Percentiles rank a stretch among this genome's conserved stretches.
phyloP scores from a whole-genome alignment of 768 basidiomycete genomes.

The Daedalea quercina region DNA sequence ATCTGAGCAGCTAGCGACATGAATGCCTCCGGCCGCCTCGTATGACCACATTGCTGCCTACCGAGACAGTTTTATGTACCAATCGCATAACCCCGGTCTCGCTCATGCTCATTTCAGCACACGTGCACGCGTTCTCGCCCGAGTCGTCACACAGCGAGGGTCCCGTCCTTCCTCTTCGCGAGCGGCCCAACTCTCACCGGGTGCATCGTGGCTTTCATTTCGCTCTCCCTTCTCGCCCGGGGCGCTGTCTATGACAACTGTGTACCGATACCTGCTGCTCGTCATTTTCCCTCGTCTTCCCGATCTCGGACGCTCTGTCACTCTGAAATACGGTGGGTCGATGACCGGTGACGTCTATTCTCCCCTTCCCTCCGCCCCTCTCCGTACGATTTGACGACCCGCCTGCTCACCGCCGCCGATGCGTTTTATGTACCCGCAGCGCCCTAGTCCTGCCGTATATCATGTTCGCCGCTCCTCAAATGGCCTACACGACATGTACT shows the following conservation, averaged over 20 bases:
- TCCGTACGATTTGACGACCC: neutral
- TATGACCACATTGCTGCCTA: neutral
- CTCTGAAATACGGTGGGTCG: conserved; percentile 13
- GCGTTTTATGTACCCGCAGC: conserved; percentile 17
- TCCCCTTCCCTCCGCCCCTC: neutral
- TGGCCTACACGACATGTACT: conserved; percentile 15
- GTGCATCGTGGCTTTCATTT: conserved; percentile 24
- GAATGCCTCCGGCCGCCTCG: neutral
- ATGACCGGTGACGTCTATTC: conserved; percentile 5
- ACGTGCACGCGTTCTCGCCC: conserved; percentile 15
- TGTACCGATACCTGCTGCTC: conserved; percentile 7
- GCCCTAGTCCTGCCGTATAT: conserved; percentile 19
- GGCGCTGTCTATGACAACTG: conserved; percentile 2
- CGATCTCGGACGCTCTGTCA: neutral
- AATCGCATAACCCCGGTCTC: neutral
- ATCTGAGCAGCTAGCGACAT: neutral
- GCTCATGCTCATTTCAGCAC: conserved; percentile 1
- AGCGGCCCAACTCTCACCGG: conserved; percentile 6
- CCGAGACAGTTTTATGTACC: neutral
- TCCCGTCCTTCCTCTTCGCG: conserved; percentile 11
- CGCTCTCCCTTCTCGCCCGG: conserved; percentile 6
- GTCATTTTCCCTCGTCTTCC: conserved; percentile 8
- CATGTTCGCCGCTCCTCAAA: conserved; percentile 13
- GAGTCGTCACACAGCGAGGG: conserved; percentile 4
- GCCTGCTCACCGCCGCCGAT: neutral